phyloP scores from a whole-genome alignment of 768 basidiomycete genomes.

The Cystobasidium tubakii region DNA sequence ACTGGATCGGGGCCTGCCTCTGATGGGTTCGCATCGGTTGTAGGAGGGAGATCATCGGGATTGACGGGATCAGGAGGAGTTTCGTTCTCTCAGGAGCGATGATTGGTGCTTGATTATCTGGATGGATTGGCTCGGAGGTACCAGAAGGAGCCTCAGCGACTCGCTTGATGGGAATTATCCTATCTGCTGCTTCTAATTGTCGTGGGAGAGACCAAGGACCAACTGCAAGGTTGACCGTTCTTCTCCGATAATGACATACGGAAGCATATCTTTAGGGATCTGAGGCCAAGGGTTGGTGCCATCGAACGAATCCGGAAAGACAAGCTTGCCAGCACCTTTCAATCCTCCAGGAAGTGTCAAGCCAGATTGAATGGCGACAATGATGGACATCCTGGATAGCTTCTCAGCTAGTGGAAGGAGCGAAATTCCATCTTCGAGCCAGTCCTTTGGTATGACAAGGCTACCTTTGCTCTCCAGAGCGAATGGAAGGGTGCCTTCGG shows the following conservation, averaged over 20 bases:
- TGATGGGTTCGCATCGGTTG: not conserved
- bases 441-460: not conserved
- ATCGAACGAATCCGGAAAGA: not conserved
- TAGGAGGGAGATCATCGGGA: not conserved
- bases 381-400: not conserved
- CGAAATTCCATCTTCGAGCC: not conserved
- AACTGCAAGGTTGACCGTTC: not conserved
- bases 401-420: not conserved
- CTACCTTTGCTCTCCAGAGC: not conserved
- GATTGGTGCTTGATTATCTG: not conserved
- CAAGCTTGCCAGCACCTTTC: not conserved
- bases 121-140: not conserved
- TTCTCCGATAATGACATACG: not conserved
- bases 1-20: not conserved
- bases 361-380: not conserved
- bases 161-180: not conserved
- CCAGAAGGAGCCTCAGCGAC: not conserved
- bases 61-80: not conserved
- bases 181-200: not conserved
- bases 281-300: not conserved
- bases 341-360: constrained; percentile 1
- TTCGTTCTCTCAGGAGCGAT: not conserved
- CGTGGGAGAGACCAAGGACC: not conserved
- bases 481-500: not conserved
- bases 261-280: not conserved